A percentile compares a stretch with the other conserved stretches of the same genome.
Evolutionary conservation across 495 filamentous ascomycete species (phyloP).

Genomic region (Emericellopsis terricola): DNA sequence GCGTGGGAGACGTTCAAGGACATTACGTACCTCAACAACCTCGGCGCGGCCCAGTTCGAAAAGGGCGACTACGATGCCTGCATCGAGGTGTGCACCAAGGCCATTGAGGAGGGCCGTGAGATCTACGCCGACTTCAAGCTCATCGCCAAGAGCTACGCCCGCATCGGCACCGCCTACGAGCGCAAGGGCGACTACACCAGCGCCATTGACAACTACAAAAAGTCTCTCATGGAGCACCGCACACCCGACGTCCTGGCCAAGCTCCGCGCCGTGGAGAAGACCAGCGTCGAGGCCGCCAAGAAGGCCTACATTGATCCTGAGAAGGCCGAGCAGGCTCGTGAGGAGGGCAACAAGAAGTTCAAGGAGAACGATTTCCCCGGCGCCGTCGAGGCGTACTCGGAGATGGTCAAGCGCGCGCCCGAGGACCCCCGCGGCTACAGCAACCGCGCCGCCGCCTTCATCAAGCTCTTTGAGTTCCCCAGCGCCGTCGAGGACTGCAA

Average conservation of each 20-base stretch:
- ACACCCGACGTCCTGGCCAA: conserved; percentile 88
- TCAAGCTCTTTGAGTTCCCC: conserved; percentile 92
- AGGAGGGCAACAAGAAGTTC: conserved; percentile 89
- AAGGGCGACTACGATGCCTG: conserved; percentile 81
- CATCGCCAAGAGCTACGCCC: conserved; percentile 89
- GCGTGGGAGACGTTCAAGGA: conserved; percentile 93
- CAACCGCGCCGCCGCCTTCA: conserved; percentile 90
- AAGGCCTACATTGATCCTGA: conserved; percentile 73
- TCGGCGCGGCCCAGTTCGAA: conserved; percentile 86
- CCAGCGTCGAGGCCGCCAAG: conserved; percentile 58
- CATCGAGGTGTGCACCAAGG: conserved; percentile 73
- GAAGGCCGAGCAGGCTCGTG: conserved; percentile 89
- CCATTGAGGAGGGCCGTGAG: conserved; percentile 73
- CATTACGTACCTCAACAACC: conserved; percentile 93
- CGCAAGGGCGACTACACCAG: conserved; percentile 63
- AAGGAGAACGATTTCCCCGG: conserved; percentile 93
- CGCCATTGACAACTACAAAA: conserved; percentile 83
- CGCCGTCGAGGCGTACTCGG: conserved; percentile 83
- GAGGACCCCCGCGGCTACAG: conserved; percentile 88
- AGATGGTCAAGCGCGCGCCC: conserved; percentile 94
- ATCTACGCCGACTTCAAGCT: conserved; percentile 89
- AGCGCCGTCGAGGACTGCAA: conserved; percentile 87
- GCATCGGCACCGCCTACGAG: conserved; percentile 82
- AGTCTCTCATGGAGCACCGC: conserved; percentile 87
- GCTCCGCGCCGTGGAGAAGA: conserved; percentile 83